Evolutionary conservation across 2,329 filamentous ascomycete species (phyloP).

Genomic region (Colletotrichum limetticola): DNA sequence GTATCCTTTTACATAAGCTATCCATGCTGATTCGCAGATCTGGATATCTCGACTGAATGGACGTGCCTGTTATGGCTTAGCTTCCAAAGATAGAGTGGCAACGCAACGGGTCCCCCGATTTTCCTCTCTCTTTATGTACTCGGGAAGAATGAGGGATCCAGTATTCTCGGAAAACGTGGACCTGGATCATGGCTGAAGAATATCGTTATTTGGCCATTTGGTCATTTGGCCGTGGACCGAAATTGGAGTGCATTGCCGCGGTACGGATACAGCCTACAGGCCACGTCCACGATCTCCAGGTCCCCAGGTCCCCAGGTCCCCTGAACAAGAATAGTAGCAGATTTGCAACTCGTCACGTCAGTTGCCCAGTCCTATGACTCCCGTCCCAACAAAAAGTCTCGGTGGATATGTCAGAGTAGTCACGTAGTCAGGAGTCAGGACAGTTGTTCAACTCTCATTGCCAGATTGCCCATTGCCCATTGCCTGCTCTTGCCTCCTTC

Average conservation of each 20-base stretch:
- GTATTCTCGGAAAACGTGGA: conserved; percentile 11
- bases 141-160: background rate
- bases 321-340: conserved; percentile 9
- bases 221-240: background rate
- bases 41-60: background rate
- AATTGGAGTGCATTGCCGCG: background rate
- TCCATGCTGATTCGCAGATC: background rate
- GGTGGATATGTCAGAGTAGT: background rate
- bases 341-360: background rate
- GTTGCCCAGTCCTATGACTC: background rate
- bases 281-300: too few species aligned
- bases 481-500: background rate
- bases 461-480: background rate
- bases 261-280: background rate
- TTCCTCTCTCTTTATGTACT: background rate
- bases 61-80: conserved; percentile 16
- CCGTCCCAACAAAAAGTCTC: background rate
- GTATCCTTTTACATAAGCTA: background rate
- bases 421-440: background rate
- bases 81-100: conserved; percentile 32
- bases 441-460: conserved; percentile 4
- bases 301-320: background rate
- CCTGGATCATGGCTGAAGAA: conserved; percentile 27
- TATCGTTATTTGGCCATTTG: conserved; percentile 23
- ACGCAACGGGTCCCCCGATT: background rate